Evolutionary conservation across 768 basidiomycete species (phyloP).

Genomic region (Xerocomellus intermedius): DNA sequence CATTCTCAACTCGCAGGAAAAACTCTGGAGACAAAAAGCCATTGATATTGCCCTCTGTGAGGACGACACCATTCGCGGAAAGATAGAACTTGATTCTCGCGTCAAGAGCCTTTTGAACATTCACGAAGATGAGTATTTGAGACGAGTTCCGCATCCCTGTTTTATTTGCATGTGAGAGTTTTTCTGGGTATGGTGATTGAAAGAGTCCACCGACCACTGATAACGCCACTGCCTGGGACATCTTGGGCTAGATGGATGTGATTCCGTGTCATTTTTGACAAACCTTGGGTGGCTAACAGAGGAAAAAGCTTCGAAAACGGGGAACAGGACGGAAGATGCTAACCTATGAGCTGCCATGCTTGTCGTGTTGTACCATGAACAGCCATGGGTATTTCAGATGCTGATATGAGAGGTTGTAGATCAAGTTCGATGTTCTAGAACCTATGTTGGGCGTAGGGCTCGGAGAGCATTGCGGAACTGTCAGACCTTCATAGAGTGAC

Average conservation of each 20-base stretch:
- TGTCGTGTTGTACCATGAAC: conserved; percentile 75
- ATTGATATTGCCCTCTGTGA: conserved; percentile 71
- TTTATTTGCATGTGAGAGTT: background rate
- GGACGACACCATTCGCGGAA: conserved; percentile 85
- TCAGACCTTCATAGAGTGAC: conserved; percentile 77
- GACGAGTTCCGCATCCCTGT: conserved; percentile 81
- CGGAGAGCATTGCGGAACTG: background rate
- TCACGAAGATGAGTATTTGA: conserved; percentile 78
- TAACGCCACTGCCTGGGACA: conserved; percentile 58
- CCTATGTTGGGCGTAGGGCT: background rate
- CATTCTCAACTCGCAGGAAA: conserved; percentile 68
- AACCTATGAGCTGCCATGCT: conserved; percentile 76
- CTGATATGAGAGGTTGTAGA: conserved; percentile 53
- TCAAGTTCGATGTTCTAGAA: conserved; percentile 67
- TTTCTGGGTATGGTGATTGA: background rate
- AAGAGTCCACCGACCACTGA: conserved; percentile 61
- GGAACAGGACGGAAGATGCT: conserved; percentile 10
- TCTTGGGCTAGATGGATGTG: conserved; percentile 93
- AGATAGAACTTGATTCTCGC: conserved; percentile 72
- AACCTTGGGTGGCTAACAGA: conserved; percentile 57
- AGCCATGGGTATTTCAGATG: conserved; percentile 69
- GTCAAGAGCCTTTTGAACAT: conserved; percentile 66
- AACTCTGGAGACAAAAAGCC: conserved; percentile 63
- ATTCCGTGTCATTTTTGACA: conserved; percentile 84
- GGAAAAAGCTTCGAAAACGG: background rate